These are phyloP conservation scores for Millerozyma miso DNA, from an alignment of 805 yeast species.

Conservation along the genomic window DNA sequence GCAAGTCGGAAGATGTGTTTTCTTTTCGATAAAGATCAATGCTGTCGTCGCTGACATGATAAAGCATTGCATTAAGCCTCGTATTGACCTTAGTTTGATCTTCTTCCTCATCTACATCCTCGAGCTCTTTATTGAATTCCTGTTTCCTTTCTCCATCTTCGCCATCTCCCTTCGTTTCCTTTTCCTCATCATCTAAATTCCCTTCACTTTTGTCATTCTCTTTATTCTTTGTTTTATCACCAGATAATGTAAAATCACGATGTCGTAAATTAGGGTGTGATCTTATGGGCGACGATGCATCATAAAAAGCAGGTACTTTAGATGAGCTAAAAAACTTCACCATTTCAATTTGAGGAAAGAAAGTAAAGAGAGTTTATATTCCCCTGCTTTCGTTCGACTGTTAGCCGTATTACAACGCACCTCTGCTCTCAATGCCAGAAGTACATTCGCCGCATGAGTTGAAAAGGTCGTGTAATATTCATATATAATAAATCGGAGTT, in stretches of 20 bases:
- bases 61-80: slow-evolving; percentile 33
- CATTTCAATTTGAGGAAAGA: not conserved
- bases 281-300: slow-evolving; percentile 7
- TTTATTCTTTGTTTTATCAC: not conserved
- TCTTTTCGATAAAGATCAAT: slow-evolving; percentile 35
- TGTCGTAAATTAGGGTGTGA: slow-evolving; percentile 10
- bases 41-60: slow-evolving; percentile 35
- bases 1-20: slow-evolving; percentile 34
- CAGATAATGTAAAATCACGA: not conserved
- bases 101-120: slow-evolving; percentile 10
- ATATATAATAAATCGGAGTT: not conserved
- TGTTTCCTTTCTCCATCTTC: slow-evolving; percentile 3
- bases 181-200: slow-evolving; percentile 2
- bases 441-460: not conserved
- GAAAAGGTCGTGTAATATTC: not conserved
- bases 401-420: no score
- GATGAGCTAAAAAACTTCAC: slow-evolving; percentile 10
- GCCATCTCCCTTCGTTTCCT: slow-evolving; percentile 5
- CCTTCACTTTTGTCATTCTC: slow-evolving; percentile 1
- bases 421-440: no score
- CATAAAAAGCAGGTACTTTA: slow-evolving; percentile 6
- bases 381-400: no score
- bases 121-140: slow-evolving; percentile 4
- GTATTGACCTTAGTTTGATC: slow-evolving; percentile 35
- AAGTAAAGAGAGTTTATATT: no score